These are phyloP conservation scores for Leishmania tarentolae DNA, from an alignment of 208 protist genomes.

Conservation along the genomic window DNA sequence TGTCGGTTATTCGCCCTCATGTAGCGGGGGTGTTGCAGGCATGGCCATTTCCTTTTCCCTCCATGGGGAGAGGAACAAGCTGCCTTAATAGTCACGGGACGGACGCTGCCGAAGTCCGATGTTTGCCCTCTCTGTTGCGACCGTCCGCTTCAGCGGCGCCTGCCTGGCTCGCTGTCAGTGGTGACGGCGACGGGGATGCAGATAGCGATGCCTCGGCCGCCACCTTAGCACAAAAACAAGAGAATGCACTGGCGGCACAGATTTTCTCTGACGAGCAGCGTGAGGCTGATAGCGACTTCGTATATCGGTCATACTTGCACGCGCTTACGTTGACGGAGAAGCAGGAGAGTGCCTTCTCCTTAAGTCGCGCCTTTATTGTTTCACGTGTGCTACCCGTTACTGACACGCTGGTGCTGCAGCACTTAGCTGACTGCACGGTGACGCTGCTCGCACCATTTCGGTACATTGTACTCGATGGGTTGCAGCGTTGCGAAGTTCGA, in stretches of 20 bases:
- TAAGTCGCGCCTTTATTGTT: slow-evolving; percentile 40
- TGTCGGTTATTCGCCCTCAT: slow-evolving; percentile 10
- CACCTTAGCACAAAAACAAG: neutral
- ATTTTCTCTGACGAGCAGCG: neutral
- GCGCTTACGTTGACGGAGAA: slow-evolving; percentile 45
- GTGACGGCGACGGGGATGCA: neutral
- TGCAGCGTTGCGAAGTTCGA: slow-evolving; percentile 51
- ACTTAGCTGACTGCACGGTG: slow-evolving; percentile 55
- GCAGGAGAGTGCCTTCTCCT: slow-evolving; percentile 24
- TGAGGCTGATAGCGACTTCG: slow-evolving; percentile 4
- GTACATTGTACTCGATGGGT: slow-evolving; percentile 56
- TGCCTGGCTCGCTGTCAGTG: neutral
- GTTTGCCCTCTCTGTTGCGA: slow-evolving; percentile 13
- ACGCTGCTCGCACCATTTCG: slow-evolving; percentile 54
- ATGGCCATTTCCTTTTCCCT: slow-evolving; percentile 5
- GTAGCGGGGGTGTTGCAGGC: slow-evolving; percentile 9
- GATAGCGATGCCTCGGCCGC: neutral
- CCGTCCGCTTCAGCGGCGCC: slow-evolving; percentile 19
- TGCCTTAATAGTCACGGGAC: neutral
- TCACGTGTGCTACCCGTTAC: slow-evolving; percentile 11
- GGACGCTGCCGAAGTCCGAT: neutral
- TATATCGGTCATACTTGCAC: slow-evolving; percentile 34
- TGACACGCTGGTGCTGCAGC: slow-evolving; percentile 62
- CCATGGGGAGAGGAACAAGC: neutral
- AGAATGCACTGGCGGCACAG: slow-evolving; percentile 8